Conservation (phyloP, 2,329 filamentous ascomycete genomes). For the Aspergillus nomiae region DNA sequence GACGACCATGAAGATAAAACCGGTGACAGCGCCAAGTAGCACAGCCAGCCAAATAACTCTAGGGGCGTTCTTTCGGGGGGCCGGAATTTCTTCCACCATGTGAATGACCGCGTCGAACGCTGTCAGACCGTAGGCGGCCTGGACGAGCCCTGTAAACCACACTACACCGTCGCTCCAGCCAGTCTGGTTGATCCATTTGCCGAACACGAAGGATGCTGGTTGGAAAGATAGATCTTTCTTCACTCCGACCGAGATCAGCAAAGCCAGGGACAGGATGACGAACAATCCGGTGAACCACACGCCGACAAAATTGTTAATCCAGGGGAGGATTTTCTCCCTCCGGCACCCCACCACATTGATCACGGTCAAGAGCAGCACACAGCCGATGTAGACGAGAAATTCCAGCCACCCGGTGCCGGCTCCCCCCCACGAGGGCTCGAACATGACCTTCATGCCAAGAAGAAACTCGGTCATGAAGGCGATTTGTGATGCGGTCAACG, state of each 20-base stretch:
- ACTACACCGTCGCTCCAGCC: slow-evolving; percentile 59
- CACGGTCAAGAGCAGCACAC: slow-evolving; percentile 51
- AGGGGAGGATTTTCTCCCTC: slow-evolving; percentile 50
- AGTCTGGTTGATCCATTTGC: slow-evolving; percentile 53
- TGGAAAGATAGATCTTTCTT: slow-evolving; percentile 50
- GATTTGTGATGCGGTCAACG: slow-evolving; percentile 56
- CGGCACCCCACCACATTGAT: slow-evolving; percentile 58
- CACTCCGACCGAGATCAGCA: slow-evolving; percentile 56
- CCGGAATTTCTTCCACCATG: slow-evolving; percentile 60
- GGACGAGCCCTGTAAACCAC: slow-evolving; percentile 62
- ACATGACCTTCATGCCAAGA: slow-evolving; percentile 59
- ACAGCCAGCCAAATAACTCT: slow-evolving; percentile 57
- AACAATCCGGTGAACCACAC: slow-evolving; percentile 56
- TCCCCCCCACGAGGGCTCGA: slow-evolving; percentile 51
- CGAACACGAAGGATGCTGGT: slow-evolving; percentile 55
- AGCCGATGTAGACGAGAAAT: slow-evolving; percentile 58
- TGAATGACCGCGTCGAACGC: slow-evolving; percentile 63
- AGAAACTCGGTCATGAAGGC: slow-evolving; percentile 63
- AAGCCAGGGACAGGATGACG: slow-evolving; percentile 53
- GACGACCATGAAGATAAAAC: slow-evolving; percentile 56
- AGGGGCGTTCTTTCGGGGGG: slow-evolving; percentile 54
- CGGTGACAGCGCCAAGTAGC: slow-evolving; percentile 50
- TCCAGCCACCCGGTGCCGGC: slow-evolving; percentile 53
- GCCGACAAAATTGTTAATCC: slow-evolving; percentile 60
- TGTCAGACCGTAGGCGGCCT: slow-evolving; percentile 59